phyloP scores from a whole-genome alignment of 2,329 filamentous ascomycete species.

The Pseudocercospora vitis region DNA sequence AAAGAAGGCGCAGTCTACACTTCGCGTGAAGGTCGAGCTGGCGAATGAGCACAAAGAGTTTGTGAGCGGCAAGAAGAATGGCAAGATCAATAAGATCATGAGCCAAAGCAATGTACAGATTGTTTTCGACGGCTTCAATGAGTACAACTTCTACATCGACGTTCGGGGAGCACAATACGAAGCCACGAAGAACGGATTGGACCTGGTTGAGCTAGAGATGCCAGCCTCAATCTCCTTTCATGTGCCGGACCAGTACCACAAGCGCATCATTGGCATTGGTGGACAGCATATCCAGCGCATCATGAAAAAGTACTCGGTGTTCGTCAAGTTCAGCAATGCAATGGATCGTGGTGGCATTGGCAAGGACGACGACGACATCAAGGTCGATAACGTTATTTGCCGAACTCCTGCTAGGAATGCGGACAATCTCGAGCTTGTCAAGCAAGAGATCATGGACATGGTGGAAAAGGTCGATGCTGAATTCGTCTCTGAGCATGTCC shows the following conservation, averaged over 20 bases:
- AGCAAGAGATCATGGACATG: conserved; percentile 99
- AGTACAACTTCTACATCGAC: conserved; percentile 99
- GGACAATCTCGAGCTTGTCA: conserved; percentile 93
- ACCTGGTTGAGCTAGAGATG: conserved; percentile 97
- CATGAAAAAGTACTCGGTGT: conserved; percentile 99
- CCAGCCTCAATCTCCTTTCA: conserved; percentile 98
- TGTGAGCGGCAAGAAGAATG: conserved; percentile 98
- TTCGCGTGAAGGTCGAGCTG: conserved; percentile 96
- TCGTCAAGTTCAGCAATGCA: conserved; percentile 98
- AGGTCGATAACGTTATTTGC: conserved; percentile 98
- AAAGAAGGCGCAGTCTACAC: conserved; percentile 82
- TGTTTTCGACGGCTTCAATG: conserved; percentile 97
- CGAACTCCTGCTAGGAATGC: conserved; percentile 95
- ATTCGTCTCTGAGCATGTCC: conserved; percentile 90
- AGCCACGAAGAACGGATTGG: conserved; percentile 87
- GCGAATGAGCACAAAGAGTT: conserved; percentile 99
- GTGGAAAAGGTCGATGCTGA: conserved; percentile 97
- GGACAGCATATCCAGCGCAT: conserved; percentile 98
- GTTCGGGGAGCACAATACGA: conserved; percentile 91
- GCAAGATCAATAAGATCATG: conserved; percentile 99
- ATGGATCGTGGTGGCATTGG: conserved; percentile 95
- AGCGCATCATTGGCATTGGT: conserved; percentile 97
- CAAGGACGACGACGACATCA: conserved; percentile 96
- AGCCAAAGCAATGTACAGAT: conserved; percentile 99
- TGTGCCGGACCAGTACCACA: conserved; percentile 98